Percentiles rank a stretch among this genome's conserved stretches.
Evolutionary conservation across 371 early-diverging fungal genomes (phyloP).

Genomic region (Mucor racemosus): DNA sequence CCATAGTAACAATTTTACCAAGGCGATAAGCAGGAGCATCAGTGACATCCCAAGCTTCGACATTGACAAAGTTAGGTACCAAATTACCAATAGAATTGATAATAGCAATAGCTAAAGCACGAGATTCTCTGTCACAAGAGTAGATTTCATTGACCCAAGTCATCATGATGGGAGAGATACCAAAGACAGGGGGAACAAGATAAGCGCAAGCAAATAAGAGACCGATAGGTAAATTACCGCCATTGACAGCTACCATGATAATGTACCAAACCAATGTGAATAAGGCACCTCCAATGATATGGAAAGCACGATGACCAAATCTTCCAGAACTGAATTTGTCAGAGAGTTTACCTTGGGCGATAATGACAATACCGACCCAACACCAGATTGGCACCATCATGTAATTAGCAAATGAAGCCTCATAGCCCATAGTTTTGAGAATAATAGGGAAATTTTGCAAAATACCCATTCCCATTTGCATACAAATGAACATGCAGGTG

Average conservation of each 20-base stretch:
- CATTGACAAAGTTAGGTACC: slow-evolving; percentile 46
- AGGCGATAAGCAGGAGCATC: slow-evolving; percentile 36
- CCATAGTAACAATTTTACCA: slow-evolving; percentile 47
- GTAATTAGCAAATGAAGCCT: slow-evolving; percentile 44
- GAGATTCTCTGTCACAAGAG: slow-evolving; percentile 33
- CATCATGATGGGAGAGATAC: slow-evolving; percentile 45
- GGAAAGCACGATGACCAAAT: slow-evolving; percentile 39
- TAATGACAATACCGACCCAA: slow-evolving; percentile 45
- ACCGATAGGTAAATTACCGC: slow-evolving; percentile 34
- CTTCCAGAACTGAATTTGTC: slow-evolving; percentile 23
- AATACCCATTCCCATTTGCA: slow-evolving; percentile 56
- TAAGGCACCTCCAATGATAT: slow-evolving; percentile 41
- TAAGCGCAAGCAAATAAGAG: slow-evolving; percentile 42
- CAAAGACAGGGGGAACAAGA: slow-evolving; percentile 39
- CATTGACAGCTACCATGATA: slow-evolving; percentile 59
- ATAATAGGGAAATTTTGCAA: slow-evolving; percentile 48
- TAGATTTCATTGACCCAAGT: slow-evolving; percentile 51
- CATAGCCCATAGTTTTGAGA: slow-evolving; percentile 37
- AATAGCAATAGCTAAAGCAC: slow-evolving; percentile 46
- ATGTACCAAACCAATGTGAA: slow-evolving; percentile 53
- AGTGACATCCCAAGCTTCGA: slow-evolving; percentile 33
- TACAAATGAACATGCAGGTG: slow-evolving; percentile 41
- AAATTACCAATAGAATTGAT: slow-evolving; percentile 46
- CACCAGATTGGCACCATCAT: slow-evolving; percentile 53
- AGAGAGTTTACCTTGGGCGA: slow-evolving; percentile 47